phyloP scores from a whole-genome alignment of 2,329 filamentous ascomycete genomes.

The Beauveria sp. region DNA sequence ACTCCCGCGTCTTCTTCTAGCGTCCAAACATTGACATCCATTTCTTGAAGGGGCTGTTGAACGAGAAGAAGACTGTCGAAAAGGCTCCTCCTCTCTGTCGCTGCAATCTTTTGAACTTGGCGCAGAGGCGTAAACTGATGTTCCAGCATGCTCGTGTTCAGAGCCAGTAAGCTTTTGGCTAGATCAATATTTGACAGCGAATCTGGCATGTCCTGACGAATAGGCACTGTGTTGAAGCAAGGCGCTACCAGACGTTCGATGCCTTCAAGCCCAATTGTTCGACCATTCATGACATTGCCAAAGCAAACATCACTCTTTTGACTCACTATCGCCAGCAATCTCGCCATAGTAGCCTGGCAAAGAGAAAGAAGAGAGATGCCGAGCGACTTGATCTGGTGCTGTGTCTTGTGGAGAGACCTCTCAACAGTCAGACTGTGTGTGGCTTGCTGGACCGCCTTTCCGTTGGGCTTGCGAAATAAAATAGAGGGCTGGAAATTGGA shows the following conservation, averaged over 20 bases:
- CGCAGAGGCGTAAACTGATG: conserved; percentile 72
- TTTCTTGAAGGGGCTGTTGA: conserved; percentile 54
- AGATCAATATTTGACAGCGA: conserved; percentile 46
- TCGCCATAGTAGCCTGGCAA: conserved; percentile 66
- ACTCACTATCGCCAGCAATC: conserved; percentile 50
- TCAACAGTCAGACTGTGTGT: conserved; percentile 23
- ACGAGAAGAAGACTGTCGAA: conserved; percentile 79
- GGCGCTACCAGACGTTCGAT: conserved; percentile 73
- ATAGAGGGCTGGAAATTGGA: conserved; percentile 33
- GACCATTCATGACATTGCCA: conserved; percentile 76
- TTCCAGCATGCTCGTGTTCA: conserved; percentile 54
- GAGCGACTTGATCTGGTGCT: conserved; percentile 41
- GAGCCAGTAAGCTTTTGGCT: conserved; percentile 49
- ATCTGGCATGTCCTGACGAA: conserved; percentile 49
- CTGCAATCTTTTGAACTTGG: conserved; percentile 50
- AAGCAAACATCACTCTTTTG: conserved; percentile 66
- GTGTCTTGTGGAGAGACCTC: conserved; percentile 36
- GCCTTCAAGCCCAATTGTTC: conserved; percentile 56
- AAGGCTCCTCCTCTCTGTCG: conserved; percentile 39
- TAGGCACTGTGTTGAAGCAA: conserved; percentile 83
- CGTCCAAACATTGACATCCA: conserved; percentile 49
- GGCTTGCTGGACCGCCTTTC: conserved; percentile 20
- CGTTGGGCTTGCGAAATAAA: conserved; percentile 19
- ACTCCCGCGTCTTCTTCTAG: conserved; percentile 48
- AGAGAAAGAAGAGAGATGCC: conserved; percentile 58